Percentiles rank a stretch among this genome's conserved stretches.
phyloP scores from a whole-genome alignment of 2,329 filamentous ascomycete genomes.

The Monilinia polystroma region DNA sequence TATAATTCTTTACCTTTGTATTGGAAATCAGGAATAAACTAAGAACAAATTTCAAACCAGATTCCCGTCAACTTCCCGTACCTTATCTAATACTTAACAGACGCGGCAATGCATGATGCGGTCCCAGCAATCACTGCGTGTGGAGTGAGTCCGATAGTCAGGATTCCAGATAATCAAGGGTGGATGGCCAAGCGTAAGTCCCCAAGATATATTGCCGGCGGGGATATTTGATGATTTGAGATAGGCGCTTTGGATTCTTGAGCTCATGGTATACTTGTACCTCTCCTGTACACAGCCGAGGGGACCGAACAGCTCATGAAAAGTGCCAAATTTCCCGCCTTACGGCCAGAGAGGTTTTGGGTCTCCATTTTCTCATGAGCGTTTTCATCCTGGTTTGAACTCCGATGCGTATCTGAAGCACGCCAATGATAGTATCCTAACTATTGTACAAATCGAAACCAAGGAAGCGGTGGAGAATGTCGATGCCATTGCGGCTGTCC shows the following conservation, averaged over 20 bases:
- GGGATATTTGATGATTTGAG: conserved; percentile 36
- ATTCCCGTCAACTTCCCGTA: neutral
- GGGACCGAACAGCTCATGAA: conserved; percentile 52
- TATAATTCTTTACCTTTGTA: neutral
- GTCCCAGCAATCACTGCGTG: conserved; percentile 56
- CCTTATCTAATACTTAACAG: conserved; percentile 35
- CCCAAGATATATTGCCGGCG: conserved; percentile 42
- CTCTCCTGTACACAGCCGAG: conserved; percentile 54
- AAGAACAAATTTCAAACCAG: neutral
- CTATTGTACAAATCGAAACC: conserved; percentile 68
- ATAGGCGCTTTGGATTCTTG: conserved; percentile 54
- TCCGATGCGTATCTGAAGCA: conserved; percentile 57
- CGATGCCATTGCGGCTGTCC: conserved; percentile 60
- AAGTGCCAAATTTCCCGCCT: conserved; percentile 58
- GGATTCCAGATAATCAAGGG: conserved; percentile 56
- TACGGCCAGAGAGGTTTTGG: conserved; percentile 55
- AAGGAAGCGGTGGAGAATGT: conserved; percentile 59
- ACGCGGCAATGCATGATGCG: conserved; percentile 57
- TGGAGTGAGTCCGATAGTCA: conserved; percentile 55
- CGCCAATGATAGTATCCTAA: conserved; percentile 57
- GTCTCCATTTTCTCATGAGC: conserved; percentile 54
- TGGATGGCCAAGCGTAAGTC: conserved; percentile 53
- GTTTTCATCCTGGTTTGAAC: conserved; percentile 49
- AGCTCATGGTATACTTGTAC: conserved; percentile 57
- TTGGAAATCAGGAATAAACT: neutral